phyloP scores from a whole-genome alignment of 495 filamentous ascomycete genomes.

The Cryomyces antarcticus region DNA sequence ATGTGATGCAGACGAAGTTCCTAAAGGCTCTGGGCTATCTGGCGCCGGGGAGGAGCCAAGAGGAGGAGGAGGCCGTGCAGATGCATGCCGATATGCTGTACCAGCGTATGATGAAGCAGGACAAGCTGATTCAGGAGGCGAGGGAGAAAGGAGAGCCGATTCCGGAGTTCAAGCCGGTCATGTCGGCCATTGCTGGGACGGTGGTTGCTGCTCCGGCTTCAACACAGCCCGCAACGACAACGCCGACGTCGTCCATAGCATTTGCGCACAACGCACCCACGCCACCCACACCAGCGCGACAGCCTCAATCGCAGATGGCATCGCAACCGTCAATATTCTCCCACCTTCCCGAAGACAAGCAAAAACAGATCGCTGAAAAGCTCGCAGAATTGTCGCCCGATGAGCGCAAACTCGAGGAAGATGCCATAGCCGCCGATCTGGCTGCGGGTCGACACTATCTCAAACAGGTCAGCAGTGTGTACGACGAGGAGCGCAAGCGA shows the following conservation, averaged over 20 bases:
- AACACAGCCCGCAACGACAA: background rate
- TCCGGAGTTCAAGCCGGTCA: conserved; percentile 10
- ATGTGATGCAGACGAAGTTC: conserved; percentile 66
- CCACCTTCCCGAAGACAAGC: background rate
- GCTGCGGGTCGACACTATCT: conserved; percentile 8
- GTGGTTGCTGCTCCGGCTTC: no score
- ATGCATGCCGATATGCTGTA: conserved; percentile 86
- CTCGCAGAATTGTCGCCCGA: conserved; percentile 9
- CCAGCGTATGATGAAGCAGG: conserved; percentile 63
- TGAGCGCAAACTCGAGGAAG: conserved; percentile 15
- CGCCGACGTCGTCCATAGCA: background rate
- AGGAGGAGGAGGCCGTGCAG: conserved; percentile 75
- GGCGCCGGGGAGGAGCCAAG: conserved; percentile 35
- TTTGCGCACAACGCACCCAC: background rate
- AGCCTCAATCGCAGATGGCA: background rate
- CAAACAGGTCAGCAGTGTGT: conserved; percentile 9
- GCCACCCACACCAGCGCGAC: background rate
- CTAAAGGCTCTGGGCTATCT: conserved; percentile 84
- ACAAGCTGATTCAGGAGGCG: conserved; percentile 44
- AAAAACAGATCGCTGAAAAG: conserved; percentile 12
- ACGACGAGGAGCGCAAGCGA: conserved; percentile 12
- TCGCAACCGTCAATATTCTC: no score
- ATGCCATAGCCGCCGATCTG: conserved; percentile 15
- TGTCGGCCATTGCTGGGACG: conserved; percentile 4
- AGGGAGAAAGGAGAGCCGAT: conserved; percentile 20